Evolutionary conservation across 2,329 filamentous ascomycete genomes (phyloP).

Genomic region (Drechslerella stenobrocha): DNA sequence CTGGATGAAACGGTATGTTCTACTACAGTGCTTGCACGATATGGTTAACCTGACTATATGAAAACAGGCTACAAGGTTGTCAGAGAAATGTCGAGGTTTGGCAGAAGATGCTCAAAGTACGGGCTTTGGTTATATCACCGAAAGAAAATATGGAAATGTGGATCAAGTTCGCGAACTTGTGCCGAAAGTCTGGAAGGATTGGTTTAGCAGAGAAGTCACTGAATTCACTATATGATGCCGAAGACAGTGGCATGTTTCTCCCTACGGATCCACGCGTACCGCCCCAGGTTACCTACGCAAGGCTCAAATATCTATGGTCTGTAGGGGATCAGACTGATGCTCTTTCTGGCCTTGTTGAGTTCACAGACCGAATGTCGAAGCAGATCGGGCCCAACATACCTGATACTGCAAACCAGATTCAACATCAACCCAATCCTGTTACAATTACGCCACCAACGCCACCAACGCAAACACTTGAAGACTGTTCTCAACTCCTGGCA

Average conservation of each 20-base stretch:
- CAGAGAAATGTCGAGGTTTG: slow-evolving; percentile 97
- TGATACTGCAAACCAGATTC: slow-evolving; percentile 12
- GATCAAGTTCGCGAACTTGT: slow-evolving; percentile 99
- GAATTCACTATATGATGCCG: slow-evolving; percentile 79
- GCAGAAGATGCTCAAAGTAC: slow-evolving; percentile 95
- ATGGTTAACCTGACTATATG: background rate
- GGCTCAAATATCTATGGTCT: slow-evolving; percentile 96
- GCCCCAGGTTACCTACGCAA: slow-evolving; percentile 90
- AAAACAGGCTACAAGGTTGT: slow-evolving; percentile 72
- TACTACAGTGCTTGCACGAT: background rate
- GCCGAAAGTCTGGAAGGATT: slow-evolving; percentile 91
- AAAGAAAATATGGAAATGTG: slow-evolving; percentile 97
- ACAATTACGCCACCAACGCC: slow-evolving; percentile 44
- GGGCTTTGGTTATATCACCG: slow-evolving; percentile 86
- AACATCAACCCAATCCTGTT: slow-evolving; percentile 24
- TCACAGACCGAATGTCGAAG: slow-evolving; percentile 64
- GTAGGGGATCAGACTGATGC: slow-evolving; percentile 69
- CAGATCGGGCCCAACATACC: slow-evolving; percentile 58
- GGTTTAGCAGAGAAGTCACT: slow-evolving; percentile 94
- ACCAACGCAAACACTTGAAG: slow-evolving; percentile 57
- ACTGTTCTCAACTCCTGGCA: slow-evolving; percentile 73
- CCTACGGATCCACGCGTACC: slow-evolving; percentile 60
- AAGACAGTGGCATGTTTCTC: slow-evolving; percentile 59
- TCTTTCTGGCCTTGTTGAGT: slow-evolving; percentile 65
- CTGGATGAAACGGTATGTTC: slow-evolving; percentile 76